Percentiles rank a stretch among this genome's conserved stretches.
Conservation (phyloP, 1,284 basidiomycete genomes). For the Malassezia caprae region DNA sequence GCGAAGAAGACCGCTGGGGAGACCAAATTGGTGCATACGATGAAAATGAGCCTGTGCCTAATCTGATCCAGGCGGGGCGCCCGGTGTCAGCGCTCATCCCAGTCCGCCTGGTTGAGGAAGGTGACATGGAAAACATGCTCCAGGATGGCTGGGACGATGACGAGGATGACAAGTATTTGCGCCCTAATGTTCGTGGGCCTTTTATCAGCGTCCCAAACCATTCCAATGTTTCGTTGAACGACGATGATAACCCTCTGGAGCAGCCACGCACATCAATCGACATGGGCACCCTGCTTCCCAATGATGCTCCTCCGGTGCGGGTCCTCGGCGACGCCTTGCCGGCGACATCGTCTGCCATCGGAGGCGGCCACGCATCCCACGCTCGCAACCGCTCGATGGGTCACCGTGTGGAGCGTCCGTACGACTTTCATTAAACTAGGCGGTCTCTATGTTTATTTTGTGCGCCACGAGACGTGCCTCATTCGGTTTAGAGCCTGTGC, state of each 20-base stretch:
- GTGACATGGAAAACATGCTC: conserved; percentile 11
- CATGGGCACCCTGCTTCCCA: conserved; percentile 7
- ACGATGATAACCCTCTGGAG: conserved; percentile 1
- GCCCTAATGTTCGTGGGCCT: not conserved
- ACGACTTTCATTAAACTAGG: not conserved
- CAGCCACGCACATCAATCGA: conserved; percentile 3
- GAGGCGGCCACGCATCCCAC: conserved; percentile 2
- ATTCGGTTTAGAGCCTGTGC: conserved; percentile 12
- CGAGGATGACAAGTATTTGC: conserved; percentile 1
- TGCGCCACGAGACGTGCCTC: not conserved
- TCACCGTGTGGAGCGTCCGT: conserved; percentile 1
- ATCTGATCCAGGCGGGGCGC: conserved; percentile 3
- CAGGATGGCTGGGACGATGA: conserved; percentile 11
- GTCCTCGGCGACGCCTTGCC: not conserved
- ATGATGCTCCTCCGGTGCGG: not conserved
- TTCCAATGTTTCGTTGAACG: conserved; percentile 7
- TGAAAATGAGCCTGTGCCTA: conserved; percentile 10
- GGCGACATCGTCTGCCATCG: conserved; percentile 10
- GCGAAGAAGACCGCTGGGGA: conserved; percentile 84
- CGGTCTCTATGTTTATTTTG: not conserved
- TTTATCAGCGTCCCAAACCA: conserved; percentile 10
- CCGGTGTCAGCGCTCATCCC: conserved; percentile 2
- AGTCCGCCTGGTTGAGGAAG: not conserved
- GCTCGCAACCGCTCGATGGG: conserved; percentile 15
- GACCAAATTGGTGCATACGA: conserved; percentile 50